Conservation (phyloP, 1,284 basidiomycete species). For the Austroboletus sp. region DNA sequence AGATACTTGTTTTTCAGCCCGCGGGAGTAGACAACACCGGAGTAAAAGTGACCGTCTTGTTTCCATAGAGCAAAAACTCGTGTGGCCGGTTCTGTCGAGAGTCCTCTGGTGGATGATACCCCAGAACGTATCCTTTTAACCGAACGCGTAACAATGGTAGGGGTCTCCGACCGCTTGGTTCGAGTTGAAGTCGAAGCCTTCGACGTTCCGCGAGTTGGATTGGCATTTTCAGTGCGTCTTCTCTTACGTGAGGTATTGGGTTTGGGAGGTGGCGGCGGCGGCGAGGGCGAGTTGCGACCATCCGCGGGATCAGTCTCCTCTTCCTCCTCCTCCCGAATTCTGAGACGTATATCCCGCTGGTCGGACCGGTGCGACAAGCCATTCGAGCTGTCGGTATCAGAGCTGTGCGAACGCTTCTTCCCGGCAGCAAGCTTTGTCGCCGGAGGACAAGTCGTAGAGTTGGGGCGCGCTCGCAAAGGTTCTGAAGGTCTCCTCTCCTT, state of each 20-base stretch:
- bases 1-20: constrained; percentile 33
- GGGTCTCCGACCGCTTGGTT: constrained; percentile 30
- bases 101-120: constrained; percentile 23
- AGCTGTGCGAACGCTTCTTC: constrained; percentile 21
- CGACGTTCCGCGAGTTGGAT: constrained; percentile 17
- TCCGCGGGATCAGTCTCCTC: constrained; percentile 44
- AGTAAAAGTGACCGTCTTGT: constrained; percentile 53
- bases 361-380: constrained; percentile 6
- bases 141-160: constrained; percentile 27
- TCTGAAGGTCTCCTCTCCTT: constrained; percentile 4
- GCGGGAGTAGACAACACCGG: constrained; percentile 46
- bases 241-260: constrained; percentile 39
- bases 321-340: constrained; percentile 35
- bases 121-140: constrained; percentile 30
- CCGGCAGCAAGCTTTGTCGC: constrained; percentile 7
- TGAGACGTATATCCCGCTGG: background rate
- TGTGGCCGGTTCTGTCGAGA: constrained; percentile 31
- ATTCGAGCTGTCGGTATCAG: constrained; percentile 27
- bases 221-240: constrained; percentile 37
- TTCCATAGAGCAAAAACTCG: constrained; percentile 66
- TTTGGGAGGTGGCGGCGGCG: constrained; percentile 25
- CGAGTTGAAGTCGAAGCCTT: constrained; percentile 26
- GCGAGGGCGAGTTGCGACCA: constrained; percentile 9
- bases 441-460: constrained; percentile 1
- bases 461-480: constrained; percentile 3